A percentile compares a stretch with the other conserved stretches of the same genome.
Evolutionary conservation across 2,329 filamentous ascomycete species (phyloP).

Genomic region (Periglandula ipomoeae): DNA sequence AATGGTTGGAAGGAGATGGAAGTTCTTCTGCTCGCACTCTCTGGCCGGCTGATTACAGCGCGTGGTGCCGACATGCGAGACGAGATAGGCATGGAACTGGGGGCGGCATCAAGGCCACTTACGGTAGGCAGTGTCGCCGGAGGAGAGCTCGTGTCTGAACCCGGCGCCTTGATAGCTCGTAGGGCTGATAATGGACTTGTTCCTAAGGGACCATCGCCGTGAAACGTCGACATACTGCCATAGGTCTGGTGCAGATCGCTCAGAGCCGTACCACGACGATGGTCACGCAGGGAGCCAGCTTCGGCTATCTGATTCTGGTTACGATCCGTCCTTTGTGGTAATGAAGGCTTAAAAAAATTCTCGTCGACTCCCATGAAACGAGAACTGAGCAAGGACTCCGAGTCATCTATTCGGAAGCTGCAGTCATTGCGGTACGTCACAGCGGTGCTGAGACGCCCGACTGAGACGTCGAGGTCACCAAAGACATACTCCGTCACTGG

Average conservation of each 20-base stretch:
- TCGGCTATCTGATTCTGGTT: slow-evolving; percentile 35
- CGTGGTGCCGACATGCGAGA: slow-evolving; percentile 22
- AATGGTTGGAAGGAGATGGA: slow-evolving; percentile 93
- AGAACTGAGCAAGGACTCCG: slow-evolving; percentile 82
- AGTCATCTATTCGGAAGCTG: slow-evolving; percentile 84
- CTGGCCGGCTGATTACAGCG: slow-evolving; percentile 29
- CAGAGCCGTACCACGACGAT: slow-evolving; percentile 38
- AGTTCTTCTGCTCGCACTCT: slow-evolving; percentile 58
- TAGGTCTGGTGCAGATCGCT: slow-evolving; percentile 70
- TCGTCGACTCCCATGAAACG: slow-evolving; percentile 90
- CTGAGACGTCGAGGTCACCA: slow-evolving; percentile 75
- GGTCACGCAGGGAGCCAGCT: slow-evolving; percentile 66
- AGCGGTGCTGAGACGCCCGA: slow-evolving; percentile 71
- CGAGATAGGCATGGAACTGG: slow-evolving; percentile 45
- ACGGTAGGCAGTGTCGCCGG: slow-evolving; percentile 40
- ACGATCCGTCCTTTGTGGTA: slow-evolving; percentile 46
- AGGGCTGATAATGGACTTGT: slow-evolving; percentile 82
- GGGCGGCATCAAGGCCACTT: slow-evolving; percentile 31
- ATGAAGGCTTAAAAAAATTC: slow-evolving; percentile 72
- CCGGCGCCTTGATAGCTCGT: slow-evolving; percentile 54
- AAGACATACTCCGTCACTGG: slow-evolving; percentile 67
- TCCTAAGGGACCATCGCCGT: slow-evolving; percentile 67
- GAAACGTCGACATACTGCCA: slow-evolving; percentile 82
- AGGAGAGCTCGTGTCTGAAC: slow-evolving; percentile 54
- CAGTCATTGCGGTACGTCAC: slow-evolving; percentile 83